Conservation (phyloP, 1,284 basidiomycete species). For the Kwoniella shivajii region DNA sequence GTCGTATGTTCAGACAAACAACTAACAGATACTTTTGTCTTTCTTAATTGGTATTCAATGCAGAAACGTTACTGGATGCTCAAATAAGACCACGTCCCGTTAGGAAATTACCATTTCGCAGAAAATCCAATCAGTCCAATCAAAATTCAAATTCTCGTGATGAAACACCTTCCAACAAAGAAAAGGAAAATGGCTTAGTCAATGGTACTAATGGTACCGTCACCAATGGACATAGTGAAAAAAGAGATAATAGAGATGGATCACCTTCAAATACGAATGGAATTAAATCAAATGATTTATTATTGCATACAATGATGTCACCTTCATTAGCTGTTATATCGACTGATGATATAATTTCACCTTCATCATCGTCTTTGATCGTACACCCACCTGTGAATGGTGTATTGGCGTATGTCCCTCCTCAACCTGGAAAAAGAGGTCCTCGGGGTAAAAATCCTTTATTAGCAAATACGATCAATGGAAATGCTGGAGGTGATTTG, state of each 20-base stretch:
- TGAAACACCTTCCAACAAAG: constrained; percentile 10
- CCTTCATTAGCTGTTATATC: constrained; percentile 44
- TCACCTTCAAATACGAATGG: constrained; percentile 19
- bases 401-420: constrained; percentile 19
- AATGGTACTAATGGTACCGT: not conserved
- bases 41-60: not conserved
- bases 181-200: too few species aligned
- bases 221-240: too few species aligned
- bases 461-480: constrained; percentile 8
- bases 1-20: too few species aligned
- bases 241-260: not conserved
- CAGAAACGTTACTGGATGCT: constrained; percentile 50
- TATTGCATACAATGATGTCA: constrained; percentile 43
- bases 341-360: constrained; percentile 50
- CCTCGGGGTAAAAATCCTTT: constrained; percentile 37
- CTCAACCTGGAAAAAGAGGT: constrained; percentile 43
- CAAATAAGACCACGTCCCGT: constrained; percentile 42
- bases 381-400: constrained; percentile 42
- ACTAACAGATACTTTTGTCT: not conserved
- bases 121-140: constrained; percentile 22
- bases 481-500: constrained; percentile 26
- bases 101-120: constrained; percentile 37
- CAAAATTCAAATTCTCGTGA: constrained; percentile 12
- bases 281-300: constrained; percentile 38
- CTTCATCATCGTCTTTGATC: constrained; percentile 44